Base-by-base conservation (phyloP, 225 moss, liverwort and hornwort genomes). In the Marchantia polymorpha region DNA sequence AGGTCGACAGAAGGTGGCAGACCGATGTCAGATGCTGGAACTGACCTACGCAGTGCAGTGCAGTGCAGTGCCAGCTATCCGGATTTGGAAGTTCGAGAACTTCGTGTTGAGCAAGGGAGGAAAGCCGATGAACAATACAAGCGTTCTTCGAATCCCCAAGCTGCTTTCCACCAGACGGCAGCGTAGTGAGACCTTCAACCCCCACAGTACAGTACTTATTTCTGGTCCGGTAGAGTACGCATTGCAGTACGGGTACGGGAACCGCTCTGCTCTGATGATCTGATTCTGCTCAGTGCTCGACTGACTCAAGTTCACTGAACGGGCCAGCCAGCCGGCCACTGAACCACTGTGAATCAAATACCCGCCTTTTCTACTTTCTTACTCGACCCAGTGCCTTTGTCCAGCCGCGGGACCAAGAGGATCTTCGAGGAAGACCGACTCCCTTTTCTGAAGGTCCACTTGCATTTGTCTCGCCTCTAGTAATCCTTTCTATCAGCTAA, bases 391-490 rank as follows among this genome's bases (percentile, higher is more conserved):
- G 67, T 27, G 30, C 14, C 11, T 67, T 67, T 73, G 27, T 54
- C 73, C 39, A 51, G n/a, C n/a, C 50, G 8, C 25, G 11, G 39
- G 31, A 14, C 68, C 30, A 39, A 5, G 31, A 68, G 68, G 46
- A 69, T 19, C 53, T 73, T 73, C 25, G 14, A 9, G 73, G 73
- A 73, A 73, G 73, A 73, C 73, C 26, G 26, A 64, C 52, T 73
- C 54, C 51, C 52, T 13, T 73, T 29, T 26, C 53, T 29, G 54
- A 54, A 26, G 12, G n/a, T 17, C 53, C 16, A 54, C 27, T 54
- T 25, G 73, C 73, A 10, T 6, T 54, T 73, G 20, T 10, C 64
- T 39, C n/a, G 7, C 64, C 10, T 7, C 15, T 52, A n/a, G 52
- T 23, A 25, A 10, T 29, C 13, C 53, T 73, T 52, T n/a, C n/a